Evolutionary conservation across 2,329 filamentous ascomycete genomes (phyloP), one percentile per base, ranked within the genome.

Genomic region (Nemania bipapillata): DNA sequence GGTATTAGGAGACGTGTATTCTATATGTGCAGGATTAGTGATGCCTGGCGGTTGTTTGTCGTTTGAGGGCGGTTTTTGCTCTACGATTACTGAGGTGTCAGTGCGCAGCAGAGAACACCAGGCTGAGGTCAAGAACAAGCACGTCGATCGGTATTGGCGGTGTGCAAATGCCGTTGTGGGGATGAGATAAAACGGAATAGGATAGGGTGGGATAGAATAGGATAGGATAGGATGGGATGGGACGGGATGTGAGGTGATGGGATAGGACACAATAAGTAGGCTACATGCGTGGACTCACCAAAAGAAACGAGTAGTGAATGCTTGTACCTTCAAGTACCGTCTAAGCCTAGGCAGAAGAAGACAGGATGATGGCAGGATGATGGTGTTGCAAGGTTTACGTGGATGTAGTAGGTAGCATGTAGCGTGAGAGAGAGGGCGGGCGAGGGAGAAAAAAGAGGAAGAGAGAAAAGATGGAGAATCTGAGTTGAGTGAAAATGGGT

Each of bases 151-250:
- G 67, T 58, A 60, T 70, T 70, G 64, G 67, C 20, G 61, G 47
- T 47, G 63, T 35, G 63, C 26, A 65, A 66, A 64, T 60, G 61
- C 56, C 47, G 64, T 57, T 40, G 69, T 67, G 67, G 70, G 61
- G 67, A 65, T 66, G 49, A 17, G 12, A 37, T 59, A 37, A 47
- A 32, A 26, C 5, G 32, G 32, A 24, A 47, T 37, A 9, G 12
- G 32, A 47, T 11, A 11, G 11, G 22, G 53, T 54, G 37, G 30
- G 35, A 47, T 37, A 9, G 12, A 24, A 35, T 22, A 11, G 7
- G 22, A 54, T 55, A 26, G n/a, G 17, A 30, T 61, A 35, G 28
- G 20, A 24, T 57, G 15, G 26, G 11, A 47, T 37, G 6, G 12
- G 32, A 47, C 12, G 11, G 11, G 22, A 61, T 54, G 37, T 20